These are phyloP conservation scores for Eucalyptus regnans DNA, from an alignment of 345 rosid genomes.

Conservation along the genomic window DNA sequence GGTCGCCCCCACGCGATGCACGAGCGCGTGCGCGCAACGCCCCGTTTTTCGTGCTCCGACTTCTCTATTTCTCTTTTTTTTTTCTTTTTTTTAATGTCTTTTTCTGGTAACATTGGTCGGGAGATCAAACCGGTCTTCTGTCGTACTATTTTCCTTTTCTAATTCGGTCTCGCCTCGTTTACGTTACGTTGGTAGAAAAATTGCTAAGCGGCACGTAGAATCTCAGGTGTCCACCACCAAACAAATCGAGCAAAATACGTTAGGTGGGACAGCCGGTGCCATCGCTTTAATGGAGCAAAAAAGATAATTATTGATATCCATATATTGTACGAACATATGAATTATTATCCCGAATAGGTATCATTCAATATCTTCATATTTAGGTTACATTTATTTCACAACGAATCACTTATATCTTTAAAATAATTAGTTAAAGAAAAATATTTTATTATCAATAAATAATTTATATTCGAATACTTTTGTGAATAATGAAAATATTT, in stretches of 20 bases:
- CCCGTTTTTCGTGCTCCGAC: background rate
- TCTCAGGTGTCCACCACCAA: background rate
- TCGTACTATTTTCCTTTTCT: background rate
- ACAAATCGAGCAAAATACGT: background rate
- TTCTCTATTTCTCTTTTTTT: background rate
- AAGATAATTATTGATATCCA: background rate
- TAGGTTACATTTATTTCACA: fast-evolving
- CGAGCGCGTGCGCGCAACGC: background rate
- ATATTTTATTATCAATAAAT: background rate
- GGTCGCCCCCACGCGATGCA: background rate
- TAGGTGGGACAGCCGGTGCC: background rate
- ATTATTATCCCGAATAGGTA: fast-evolving
- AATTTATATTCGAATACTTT: background rate
- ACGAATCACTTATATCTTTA: fast-evolving
- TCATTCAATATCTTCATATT: background rate
- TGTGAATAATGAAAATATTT: background rate
- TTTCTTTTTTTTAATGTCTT: background rate
- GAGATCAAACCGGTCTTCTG: background rate
- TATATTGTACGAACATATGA: background rate
- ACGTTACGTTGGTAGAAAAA: background rate
- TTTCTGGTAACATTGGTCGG: background rate
- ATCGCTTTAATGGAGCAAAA: background rate
- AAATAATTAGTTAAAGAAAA: background rate
- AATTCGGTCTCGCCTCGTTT: background rate
- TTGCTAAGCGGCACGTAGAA: background rate